Base-by-base conservation (phyloP, 768 basidiomycete species). In the Leccinum uliginosum region DNA sequence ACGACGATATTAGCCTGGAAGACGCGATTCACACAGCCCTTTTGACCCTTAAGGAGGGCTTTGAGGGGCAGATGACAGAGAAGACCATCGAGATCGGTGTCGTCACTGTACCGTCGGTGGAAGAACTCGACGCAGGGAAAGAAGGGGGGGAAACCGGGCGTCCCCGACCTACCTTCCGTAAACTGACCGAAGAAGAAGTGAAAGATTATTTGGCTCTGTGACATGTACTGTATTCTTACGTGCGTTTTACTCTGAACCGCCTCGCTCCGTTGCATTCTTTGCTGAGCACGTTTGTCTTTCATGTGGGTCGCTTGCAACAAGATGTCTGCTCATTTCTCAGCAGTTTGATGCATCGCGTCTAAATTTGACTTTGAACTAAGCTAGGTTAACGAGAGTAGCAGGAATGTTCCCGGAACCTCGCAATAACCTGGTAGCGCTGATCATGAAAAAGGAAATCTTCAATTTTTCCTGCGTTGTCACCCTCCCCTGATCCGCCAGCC, bases 41-140 rank as follows among this genome's bases (percentile, higher is more conserved):
- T 27, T 76, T 99, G 62, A 99, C 97, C 34, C 79, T 98, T 62
- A 98, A 99, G 76, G 97, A 98, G 75, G 95, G 97, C 4, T 99
- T 98, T 66, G 97, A 99, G 74, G 97, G 97, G n/a, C 92, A 98
- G 70, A 98, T 99, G 96, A 98, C 96, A 27, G 97, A 98, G 76
- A 95, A 97, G 79, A 99, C 97, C 47, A 97, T 99, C 68, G 97
- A 99, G 76, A 93, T 99, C 51, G 97, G 97, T 32, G 86, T 99
- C 40, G 84, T 98, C 61, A 96, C 93, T 50, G 89, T 95, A 15
- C 92, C 93, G 8, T 89, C 88, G 12, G 67, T 73, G 21, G 80
- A 80, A 48, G 78, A 80, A 61, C 68, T 81, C 56, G 76, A 78
- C 59, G 83, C 82, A 40, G 87, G 83, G 45, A 86, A 86, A 74